Percentiles rank a stretch among this genome's conserved stretches.
These are phyloP conservation scores for Talaromyces ruber DNA, from an alignment of 495 filamentous ascomycete genomes.

Conservation along the genomic window DNA sequence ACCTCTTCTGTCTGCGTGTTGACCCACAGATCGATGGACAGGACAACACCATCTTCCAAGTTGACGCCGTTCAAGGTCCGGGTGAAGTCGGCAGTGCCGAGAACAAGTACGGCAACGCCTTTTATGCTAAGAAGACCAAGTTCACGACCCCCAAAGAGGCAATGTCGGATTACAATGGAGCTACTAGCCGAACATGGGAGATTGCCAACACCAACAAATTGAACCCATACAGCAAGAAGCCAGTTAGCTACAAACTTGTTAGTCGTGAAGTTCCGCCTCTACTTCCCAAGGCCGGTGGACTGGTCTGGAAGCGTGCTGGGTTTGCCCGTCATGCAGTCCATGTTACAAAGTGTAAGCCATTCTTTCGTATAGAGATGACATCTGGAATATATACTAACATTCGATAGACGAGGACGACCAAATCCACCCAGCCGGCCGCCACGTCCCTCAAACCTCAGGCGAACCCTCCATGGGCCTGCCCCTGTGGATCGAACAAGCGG, in stretches of 20 bases:
- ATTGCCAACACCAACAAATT: constrained; percentile 79
- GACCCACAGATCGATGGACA: constrained; percentile 87
- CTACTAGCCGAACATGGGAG: constrained; percentile 79
- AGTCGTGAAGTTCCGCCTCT: constrained; percentile 72
- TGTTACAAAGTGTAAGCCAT: constrained; percentile 74
- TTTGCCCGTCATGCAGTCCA: constrained; percentile 89
- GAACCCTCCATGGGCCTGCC: constrained; percentile 72
- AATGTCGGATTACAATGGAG: constrained; percentile 74
- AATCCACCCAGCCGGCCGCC: constrained; percentile 84
- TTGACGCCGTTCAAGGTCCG: constrained; percentile 57
- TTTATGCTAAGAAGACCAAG: constrained; percentile 83
- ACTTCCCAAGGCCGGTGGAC: constrained; percentile 72
- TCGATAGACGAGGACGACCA: constrained; percentile 68
- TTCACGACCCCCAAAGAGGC: constrained; percentile 64
- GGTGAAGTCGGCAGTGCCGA: constrained; percentile 70
- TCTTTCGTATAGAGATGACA: background rate
- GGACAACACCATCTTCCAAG: constrained; percentile 77
- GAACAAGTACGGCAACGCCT: constrained; percentile 92
- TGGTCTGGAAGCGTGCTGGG: constrained; percentile 91
- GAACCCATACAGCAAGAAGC: constrained; percentile 80
- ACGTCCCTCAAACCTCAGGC: constrained; percentile 89
- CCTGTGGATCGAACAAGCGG: constrained; percentile 64
- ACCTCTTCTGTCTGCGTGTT: constrained; percentile 87
- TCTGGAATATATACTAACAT: constrained; percentile 2
- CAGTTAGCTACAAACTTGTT: constrained; percentile 85